Base-by-base conservation (phyloP, 805 yeast species). In the Hanseniaspora pseudoguilliermondii region DNA sequence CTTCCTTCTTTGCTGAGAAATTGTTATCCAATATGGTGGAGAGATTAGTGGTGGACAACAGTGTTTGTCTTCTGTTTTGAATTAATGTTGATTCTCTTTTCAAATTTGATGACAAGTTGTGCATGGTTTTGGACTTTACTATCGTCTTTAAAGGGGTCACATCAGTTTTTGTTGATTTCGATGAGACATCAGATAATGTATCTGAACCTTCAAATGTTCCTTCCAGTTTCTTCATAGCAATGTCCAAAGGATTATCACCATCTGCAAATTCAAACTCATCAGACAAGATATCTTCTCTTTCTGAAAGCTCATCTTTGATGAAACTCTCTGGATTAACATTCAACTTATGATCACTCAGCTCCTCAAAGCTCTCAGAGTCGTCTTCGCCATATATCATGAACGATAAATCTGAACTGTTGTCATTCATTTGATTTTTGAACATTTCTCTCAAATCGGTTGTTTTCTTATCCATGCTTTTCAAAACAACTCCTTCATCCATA, bases 221-320 rank as follows among this genome's bases (percentile, higher is more conserved):
- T 68, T 86, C 95, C 34, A 91, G 72, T 68, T 85, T 90, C 69
- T 73, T 73, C 61, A 90, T 72, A 0, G 97, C 89, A 48, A 81
- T 79, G 52, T 75, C 76, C 15, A 89, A 72, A 0, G 95, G 96
- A 67, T 87, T 86, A 18, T 76, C 79, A 32, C 75, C 78, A 41
- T 71, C 74, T 5, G 50, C 51, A 49, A 62, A 58, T 42, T 49
- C 55, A 3, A 40, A 10, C 15, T 40, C 43, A 6, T 50, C 57
- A 44, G 57, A 61, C 47, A 39, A 38, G 5, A 36, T n/a, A 3
- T 36, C 40, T n/a, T 36, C 40, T 10, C 10, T 36, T 36, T 42
- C 55, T 21, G 35, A 32, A 32, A 11, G 35, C 15, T 49, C 54
- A 25, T 49, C 38, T 32, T 51, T 59, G 34, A 41, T 29, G 18